phyloP scores from a whole-genome alignment of 192 early-diverging fungal genomes.

The Kickxella alabastrina region DNA sequence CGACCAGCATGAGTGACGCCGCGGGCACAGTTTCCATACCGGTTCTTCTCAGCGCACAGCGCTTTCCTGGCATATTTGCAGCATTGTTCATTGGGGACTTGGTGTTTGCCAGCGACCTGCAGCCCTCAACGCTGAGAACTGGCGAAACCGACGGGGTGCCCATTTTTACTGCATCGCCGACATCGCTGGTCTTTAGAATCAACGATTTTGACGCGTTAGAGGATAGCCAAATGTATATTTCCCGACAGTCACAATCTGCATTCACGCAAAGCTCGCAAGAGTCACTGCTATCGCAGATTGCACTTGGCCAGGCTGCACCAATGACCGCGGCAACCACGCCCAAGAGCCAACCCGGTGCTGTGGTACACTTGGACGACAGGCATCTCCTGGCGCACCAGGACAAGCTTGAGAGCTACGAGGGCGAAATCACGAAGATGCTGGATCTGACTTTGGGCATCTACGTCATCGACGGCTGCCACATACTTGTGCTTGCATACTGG shows the following conservation, averaged over 20 bases:
- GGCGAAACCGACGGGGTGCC: not conserved
- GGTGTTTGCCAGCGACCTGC: constrained; percentile 16
- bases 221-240: constrained; percentile 7
- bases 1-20: not conserved
- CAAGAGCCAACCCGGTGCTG: not conserved
- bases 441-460: constrained; percentile 35
- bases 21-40: not conserved
- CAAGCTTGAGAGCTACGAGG: constrained; percentile 38
- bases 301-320: not conserved
- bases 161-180: constrained; percentile 9
- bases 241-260: constrained; percentile 2
- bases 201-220: constrained; percentile 27
- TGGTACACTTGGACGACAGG: not conserved
- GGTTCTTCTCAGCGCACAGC: constrained; percentile 11
- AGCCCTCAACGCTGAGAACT: not conserved
- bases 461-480: constrained; percentile 29
- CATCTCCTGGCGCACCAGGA: constrained; percentile 17
- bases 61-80: constrained; percentile 17
- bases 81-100: constrained; percentile 21
- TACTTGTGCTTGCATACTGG: constrained; percentile 37
- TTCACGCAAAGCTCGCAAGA: constrained; percentile 30
- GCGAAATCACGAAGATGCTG: constrained; percentile 26
- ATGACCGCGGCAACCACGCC: not conserved
- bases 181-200: constrained; percentile 12
- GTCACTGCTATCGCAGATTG: constrained; percentile 26